Conservation (phyloP, 2,329 filamentous ascomycete species). For the Arthroderma sp. region DNA sequence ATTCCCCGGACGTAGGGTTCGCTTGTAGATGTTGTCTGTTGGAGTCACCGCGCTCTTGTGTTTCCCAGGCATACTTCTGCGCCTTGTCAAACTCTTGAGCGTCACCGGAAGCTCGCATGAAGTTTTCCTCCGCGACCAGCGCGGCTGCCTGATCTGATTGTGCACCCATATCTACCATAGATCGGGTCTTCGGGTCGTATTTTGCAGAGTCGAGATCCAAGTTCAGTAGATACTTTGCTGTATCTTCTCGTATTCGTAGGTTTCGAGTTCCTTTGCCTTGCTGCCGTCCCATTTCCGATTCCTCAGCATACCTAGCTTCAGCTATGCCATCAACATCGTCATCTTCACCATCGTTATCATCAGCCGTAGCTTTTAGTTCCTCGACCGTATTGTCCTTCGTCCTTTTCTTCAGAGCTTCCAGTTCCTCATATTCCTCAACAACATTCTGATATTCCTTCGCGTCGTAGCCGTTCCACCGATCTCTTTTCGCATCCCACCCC, state of each 20-base stretch:
- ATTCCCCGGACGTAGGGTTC: slow-evolving; percentile 86
- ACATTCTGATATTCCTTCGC: slow-evolving; percentile 71
- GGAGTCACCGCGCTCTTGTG: slow-evolving; percentile 68
- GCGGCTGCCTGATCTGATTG: slow-evolving; percentile 68
- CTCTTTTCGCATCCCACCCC: slow-evolving; percentile 93
- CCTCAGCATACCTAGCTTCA: slow-evolving; percentile 68
- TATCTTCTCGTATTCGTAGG: slow-evolving; percentile 85
- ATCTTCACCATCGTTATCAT: slow-evolving; percentile 29
- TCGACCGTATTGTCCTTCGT: slow-evolving; percentile 40
- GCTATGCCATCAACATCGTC: slow-evolving; percentile 35
- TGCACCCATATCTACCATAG: slow-evolving; percentile 75
- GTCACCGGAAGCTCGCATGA: slow-evolving; percentile 77
- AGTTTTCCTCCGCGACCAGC: slow-evolving; percentile 84
- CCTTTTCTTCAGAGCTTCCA: slow-evolving; percentile 60
- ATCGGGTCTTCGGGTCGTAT: slow-evolving; percentile 92
- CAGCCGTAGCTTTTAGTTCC: slow-evolving; percentile 46
- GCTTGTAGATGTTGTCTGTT: slow-evolving; percentile 83
- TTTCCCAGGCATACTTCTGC: slow-evolving; percentile 87
- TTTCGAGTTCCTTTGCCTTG: slow-evolving; percentile 85
- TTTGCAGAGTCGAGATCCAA: slow-evolving; percentile 92
- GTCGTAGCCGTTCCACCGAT: slow-evolving; percentile 98
- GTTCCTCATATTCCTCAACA: slow-evolving; percentile 77
- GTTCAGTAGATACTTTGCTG: slow-evolving; percentile 90
- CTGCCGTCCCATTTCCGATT: slow-evolving; percentile 91
- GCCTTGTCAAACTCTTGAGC: slow-evolving; percentile 85